Evolutionary conservation across 2,329 filamentous ascomycete genomes (phyloP), one percentile per base, ranked within the genome.

Genomic region (Didymellaceae sp.): DNA sequence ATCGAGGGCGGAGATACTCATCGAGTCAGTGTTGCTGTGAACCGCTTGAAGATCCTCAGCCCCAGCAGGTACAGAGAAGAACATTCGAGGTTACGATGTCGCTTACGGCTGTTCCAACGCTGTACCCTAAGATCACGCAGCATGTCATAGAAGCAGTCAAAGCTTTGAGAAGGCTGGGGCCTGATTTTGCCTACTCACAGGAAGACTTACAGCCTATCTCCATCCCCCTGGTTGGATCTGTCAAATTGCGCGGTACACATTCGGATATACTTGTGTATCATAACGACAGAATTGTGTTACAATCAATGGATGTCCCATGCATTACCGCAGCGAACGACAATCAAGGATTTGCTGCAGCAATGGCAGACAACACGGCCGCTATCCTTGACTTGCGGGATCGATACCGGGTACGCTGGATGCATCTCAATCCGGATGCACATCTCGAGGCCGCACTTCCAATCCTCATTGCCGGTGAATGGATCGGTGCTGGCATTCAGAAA

Each of bases 231-330:
- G 21, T 62, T 2, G 69, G 65, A 28, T 70, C 61, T 6, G 59
- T 68, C 31, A 73, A 71, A 24, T 56, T 72, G 13, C 70, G 71
- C 45, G 68, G 70, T 20, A 70, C 66, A 1, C 70, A 70, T 30
- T 62, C 62, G 24, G 67, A 70, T 33, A 68, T 72, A 5, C 53
- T 70, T 4, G 33, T 71, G 24, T 43, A 60, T 26, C 26, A 21
- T 8, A 50, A 65, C 33, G 25, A 66, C 14, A 54, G 17, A 10
- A 61, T 70, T 24, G 20, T 55, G 11, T 56, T 69, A 6, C 66
- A 70, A 21, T 66, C 61, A 2, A 61, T 61, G 2, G 67, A 68
- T 44, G 56, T 61, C 4, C 13, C 30, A 9, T 53, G 55, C 11
- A 50, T 70, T 39, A 54, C 14, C 8, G 34, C 30, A 7, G 37